These are phyloP conservation scores for Amphirosellinia nigrospora DNA, from an alignment of 495 filamentous ascomycete species.

Conservation along the genomic window DNA sequence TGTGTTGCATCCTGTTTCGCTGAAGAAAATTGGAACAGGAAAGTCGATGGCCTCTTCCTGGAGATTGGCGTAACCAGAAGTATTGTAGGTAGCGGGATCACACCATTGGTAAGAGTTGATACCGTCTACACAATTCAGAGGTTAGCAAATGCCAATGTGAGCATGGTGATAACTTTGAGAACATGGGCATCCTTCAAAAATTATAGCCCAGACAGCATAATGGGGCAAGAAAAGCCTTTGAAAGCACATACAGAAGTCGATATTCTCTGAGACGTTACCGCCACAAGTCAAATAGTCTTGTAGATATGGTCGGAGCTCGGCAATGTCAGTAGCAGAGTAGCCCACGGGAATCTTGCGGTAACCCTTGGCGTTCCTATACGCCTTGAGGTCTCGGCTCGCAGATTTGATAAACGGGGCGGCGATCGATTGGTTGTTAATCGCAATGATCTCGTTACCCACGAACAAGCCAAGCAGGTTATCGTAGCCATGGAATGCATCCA, in stretches of 20 bases:
- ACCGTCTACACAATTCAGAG: constrained; percentile 43
- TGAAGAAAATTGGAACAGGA: constrained; percentile 84
- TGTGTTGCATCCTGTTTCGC: constrained; percentile 79
- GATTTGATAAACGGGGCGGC: constrained; percentile 85
- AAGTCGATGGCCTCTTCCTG: constrained; percentile 56
- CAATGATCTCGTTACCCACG: constrained; percentile 86
- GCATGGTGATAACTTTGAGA: neutral
- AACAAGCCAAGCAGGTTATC: constrained; percentile 84
- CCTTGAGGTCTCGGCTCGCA: constrained; percentile 80
- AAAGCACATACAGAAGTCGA: constrained; percentile 70
- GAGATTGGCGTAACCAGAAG: constrained; percentile 74
- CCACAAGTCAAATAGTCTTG: constrained; percentile 89
- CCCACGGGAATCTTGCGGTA: constrained; percentile 85
- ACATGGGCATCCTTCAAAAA: neutral
- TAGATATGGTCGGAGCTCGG: constrained; percentile 79
- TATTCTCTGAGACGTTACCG: constrained; percentile 66
- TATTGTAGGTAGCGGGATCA: constrained; percentile 62
- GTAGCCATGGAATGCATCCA: constrained; percentile 80
- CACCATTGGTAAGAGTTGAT: constrained; percentile 94
- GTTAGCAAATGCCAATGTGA: neutral
- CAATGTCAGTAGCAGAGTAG: constrained; percentile 89
- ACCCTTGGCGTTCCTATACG: constrained; percentile 75
- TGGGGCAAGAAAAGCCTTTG: neutral
- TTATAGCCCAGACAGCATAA: neutral
- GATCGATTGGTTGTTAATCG: constrained; percentile 61